Percentiles rank a stretch among this genome's conserved stretches.
Conservation (phyloP, 371 early-diverging fungal genomes). For the Mucor circinelloides region DNA sequence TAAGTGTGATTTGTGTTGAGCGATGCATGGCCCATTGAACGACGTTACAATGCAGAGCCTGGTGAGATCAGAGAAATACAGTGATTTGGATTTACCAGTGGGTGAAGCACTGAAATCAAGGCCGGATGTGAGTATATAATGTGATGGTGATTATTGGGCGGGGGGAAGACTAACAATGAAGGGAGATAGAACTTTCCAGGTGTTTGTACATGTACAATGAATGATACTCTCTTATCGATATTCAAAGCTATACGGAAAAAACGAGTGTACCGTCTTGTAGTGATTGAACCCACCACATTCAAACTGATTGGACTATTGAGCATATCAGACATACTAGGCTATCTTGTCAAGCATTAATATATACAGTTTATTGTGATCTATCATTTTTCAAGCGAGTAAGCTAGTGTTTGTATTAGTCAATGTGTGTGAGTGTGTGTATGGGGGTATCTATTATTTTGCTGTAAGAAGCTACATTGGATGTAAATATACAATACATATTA, state of each 20-base stretch:
- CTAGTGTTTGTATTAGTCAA: not conserved
- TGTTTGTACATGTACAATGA: conserved; percentile 80
- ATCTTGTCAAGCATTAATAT: conserved; percentile 38
- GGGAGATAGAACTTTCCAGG: conserved; percentile 72
- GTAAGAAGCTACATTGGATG: not conserved
- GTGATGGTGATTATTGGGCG: not conserved
- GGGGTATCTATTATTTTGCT: not conserved
- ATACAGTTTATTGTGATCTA: conserved; percentile 3
- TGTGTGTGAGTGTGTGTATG: not conserved
- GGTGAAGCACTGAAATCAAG: conserved; percentile 72
- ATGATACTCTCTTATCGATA: conserved; percentile 80
- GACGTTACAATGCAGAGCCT: conserved; percentile 20
- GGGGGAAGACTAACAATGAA: not conserved
- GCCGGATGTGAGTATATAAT: conserved; percentile 54
- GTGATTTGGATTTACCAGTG: conserved; percentile 75
- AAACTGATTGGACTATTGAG: conserved; percentile 78
- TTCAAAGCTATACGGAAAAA: conserved; percentile 76
- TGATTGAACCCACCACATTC: conserved; percentile 73
- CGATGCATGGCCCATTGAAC: not conserved
- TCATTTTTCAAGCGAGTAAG: not conserved
- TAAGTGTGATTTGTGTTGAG: conserved; percentile 30
- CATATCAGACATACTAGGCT: conserved; percentile 77
- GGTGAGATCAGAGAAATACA: conserved; percentile 26
- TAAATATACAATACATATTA: not conserved
- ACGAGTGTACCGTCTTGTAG: conserved; percentile 82